phyloP scores from a whole-genome alignment of 306 rosid genomes.

The Quercus mongolica region DNA sequence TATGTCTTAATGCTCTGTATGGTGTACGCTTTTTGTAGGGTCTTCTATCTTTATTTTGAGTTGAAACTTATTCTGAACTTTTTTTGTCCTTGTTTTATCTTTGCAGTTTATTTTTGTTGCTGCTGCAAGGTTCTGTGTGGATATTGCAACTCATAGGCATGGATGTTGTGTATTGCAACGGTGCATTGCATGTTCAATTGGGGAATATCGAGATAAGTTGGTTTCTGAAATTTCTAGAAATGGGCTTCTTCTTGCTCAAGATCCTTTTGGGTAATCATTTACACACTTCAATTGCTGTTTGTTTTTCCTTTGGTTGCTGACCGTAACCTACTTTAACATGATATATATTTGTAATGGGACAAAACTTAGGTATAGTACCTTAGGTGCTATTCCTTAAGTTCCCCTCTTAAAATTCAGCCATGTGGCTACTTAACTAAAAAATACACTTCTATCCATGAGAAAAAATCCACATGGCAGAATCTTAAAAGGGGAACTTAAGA shows the following conservation, averaged over 20 bases:
- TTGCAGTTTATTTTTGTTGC: conserved; percentile 64
- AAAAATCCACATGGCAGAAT: too few relatives aligned
- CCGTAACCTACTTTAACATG: background rate
- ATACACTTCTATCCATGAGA: too few relatives aligned
- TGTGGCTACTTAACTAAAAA: too few relatives aligned
- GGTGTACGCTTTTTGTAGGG: conserved; percentile 1
- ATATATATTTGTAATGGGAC: background rate
- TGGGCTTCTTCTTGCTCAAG: conserved; percentile 63
- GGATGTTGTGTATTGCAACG: conserved; percentile 81
- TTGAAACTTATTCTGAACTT: conserved; percentile 3
- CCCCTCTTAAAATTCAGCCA: rapidly evolving
- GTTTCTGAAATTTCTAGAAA: conserved; percentile 52
- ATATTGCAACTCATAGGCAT: conserved; percentile 71
- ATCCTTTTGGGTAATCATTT: conserved; percentile 61
- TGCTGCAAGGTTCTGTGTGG: conserved; percentile 49
- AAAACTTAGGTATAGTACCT: too few relatives aligned
- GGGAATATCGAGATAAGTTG: conserved; percentile 43
- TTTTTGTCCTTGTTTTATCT: conserved; percentile 9
- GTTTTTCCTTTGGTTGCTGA: conserved; percentile 1
- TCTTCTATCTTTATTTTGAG: background rate
- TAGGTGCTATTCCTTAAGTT: background rate
- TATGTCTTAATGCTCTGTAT: background rate
- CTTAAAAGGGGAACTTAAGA: too few relatives aligned
- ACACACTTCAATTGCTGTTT: background rate
- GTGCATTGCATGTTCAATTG: conserved; percentile 53